These are phyloP conservation scores for Verticillium klebahnii DNA, from an alignment of 2,329 filamentous ascomycete species.

Conservation along the genomic window DNA sequence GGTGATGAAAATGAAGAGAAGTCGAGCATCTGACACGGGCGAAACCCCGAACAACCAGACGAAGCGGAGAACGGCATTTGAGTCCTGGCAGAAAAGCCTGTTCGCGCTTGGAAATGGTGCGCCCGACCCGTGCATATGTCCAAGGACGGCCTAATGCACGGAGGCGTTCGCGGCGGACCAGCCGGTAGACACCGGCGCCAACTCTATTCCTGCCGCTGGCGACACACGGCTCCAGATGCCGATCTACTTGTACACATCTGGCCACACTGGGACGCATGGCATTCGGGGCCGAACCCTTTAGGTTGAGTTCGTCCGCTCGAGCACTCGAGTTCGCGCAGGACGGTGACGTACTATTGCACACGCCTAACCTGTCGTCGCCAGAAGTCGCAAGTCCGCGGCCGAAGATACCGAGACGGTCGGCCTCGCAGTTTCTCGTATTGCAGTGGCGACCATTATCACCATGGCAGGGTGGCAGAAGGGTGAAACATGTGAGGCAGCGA, in stretches of 20 bases:
- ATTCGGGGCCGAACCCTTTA: not conserved
- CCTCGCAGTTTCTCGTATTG: not conserved
- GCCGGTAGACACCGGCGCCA: not conserved
- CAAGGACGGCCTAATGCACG: not conserved
- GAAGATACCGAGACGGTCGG: not conserved
- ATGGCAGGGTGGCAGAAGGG: not conserved
- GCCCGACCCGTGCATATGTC: not conserved
- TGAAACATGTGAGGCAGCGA: not conserved
- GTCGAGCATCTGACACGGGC: not conserved
- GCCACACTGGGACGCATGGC: not conserved
- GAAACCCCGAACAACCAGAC: not conserved
- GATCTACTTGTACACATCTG: not conserved
- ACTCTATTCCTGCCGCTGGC: not conserved
- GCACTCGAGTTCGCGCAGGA: not conserved
- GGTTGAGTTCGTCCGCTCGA: not conserved
- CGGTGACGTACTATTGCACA: not conserved
- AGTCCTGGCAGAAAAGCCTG: not conserved
- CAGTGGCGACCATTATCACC: not conserved
- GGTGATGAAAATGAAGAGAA: not conserved
- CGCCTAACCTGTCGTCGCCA: not conserved
- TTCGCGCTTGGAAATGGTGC: not conserved
- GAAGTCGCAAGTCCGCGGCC: not conserved
- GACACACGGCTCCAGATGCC: not conserved
- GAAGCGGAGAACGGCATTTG: not conserved
- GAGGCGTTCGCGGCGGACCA: not conserved